Conservation (phyloP, 2,329 filamentous ascomycete species). For the Colletotrichum filicis region DNA sequence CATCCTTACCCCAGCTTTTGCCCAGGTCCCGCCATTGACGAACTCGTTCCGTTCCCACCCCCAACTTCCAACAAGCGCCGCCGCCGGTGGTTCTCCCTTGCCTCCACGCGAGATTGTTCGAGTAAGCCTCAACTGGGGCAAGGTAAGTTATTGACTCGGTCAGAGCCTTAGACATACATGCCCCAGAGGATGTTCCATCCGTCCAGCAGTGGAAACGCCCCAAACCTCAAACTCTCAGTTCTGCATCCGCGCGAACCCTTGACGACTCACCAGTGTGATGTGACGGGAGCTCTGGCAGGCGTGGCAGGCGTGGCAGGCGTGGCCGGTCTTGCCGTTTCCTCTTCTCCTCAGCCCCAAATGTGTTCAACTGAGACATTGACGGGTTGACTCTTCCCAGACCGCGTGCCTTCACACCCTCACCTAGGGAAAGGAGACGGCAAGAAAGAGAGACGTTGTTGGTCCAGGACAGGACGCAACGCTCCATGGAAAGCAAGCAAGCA, state of each 20-base stretch:
- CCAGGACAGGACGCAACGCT: neutral
- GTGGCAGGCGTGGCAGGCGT: neutral
- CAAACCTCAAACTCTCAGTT: neutral
- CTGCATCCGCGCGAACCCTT: neutral
- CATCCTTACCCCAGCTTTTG: neutral
- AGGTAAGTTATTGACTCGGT: neutral
- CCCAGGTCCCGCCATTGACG: neutral
- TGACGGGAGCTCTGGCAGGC: neutral
- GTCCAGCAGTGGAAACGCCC: neutral
- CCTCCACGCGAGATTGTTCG: neutral
- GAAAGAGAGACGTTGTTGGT: neutral
- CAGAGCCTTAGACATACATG: neutral
- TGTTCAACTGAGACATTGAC: neutral
- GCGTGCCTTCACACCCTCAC: neutral
- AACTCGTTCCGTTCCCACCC: too few species aligned
- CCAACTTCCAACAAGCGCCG: neutral
- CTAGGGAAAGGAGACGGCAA: too few species aligned
- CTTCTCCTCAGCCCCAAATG: neutral
- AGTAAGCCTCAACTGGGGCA: conserved; percentile 14
- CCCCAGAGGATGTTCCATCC: neutral
- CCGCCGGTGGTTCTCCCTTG: neutral
- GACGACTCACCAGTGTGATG: neutral
- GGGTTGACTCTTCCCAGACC: conserved; percentile 7
- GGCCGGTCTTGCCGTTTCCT: neutral
- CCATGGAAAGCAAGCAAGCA: neutral